Base-by-base conservation (phyloP, 768 basidiomycete species). In the Amanita molliuscula region DNA sequence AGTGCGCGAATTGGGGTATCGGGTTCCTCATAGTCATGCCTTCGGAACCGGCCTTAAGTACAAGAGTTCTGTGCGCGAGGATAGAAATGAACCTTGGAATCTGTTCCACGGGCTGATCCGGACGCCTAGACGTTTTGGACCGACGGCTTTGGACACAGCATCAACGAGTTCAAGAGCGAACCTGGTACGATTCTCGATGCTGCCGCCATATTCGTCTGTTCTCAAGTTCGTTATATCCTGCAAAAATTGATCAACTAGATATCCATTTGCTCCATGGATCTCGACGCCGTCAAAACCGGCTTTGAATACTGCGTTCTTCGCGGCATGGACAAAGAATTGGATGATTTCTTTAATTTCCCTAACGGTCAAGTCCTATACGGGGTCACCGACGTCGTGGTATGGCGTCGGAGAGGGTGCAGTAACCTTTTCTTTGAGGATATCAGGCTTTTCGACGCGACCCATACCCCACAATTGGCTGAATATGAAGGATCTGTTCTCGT, bases 261-360 rank as follows among this genome's bases (percentile, higher is more conserved):
- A 76, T 0, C 73, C 71, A 50, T 75, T 73, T 47, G 69, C 71
- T 48, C 62, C 63, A 50, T 71, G 74, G 41, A 76, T 58, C 67
- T 74, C 73, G 48, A 76, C 53, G 37, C 83, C 86, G 53, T 88
- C 84, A 53, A 87, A 87, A 0, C 81, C 84, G 26, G 84, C 82
- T 20, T 58, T 55, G 40, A 68, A 57, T 7, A 82, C 66, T 9
- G 78, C 78, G 49, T 78, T 78, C 23, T 65, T 65, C 3, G 84
- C 80, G 1, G 78, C 80, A 10, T 68, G 63, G 4, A 68, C 75
- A 55, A 75, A 84, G 9, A 74, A 62, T n/a, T 64, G 29, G 20
- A 75, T 60, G 51, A 76, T 76, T 48, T 79, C 74, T 35, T 65
- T 56, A 44, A 82, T 75, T 42, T 81, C 81, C 0, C 57, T 60